phyloP scores from a whole-genome alignment of 2,329 filamentous ascomycete genomes.

The Periconia macrospinosa region DNA sequence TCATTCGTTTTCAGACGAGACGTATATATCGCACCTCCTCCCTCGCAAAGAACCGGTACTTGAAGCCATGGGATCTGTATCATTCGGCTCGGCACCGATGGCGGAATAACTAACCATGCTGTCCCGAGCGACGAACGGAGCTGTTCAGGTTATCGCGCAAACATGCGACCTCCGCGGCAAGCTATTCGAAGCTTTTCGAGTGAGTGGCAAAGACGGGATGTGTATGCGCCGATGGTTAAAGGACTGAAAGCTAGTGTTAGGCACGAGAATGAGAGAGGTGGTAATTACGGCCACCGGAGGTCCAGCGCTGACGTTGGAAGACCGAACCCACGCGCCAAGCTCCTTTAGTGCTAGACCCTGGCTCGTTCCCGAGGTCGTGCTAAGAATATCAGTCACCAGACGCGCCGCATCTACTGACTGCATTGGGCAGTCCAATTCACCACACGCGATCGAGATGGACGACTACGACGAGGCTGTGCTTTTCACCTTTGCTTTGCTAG shows the following conservation, averaged over 20 bases:
- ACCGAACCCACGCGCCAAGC: slow-evolving; percentile 2
- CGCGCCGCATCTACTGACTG: slow-evolving; percentile 15
- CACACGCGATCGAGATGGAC: slow-evolving; percentile 31
- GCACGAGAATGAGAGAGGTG: slow-evolving; percentile 1
- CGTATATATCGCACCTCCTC: slow-evolving; percentile 27
- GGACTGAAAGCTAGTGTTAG: neutral
- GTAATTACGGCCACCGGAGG: slow-evolving; percentile 1
- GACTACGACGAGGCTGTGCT: slow-evolving; percentile 44
- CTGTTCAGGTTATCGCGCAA: slow-evolving; percentile 23
- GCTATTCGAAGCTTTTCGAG: slow-evolving; percentile 1
- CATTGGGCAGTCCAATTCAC: slow-evolving; percentile 2
- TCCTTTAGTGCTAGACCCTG: neutral
- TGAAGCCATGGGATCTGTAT: slow-evolving; percentile 44
- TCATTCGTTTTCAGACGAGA: neutral
- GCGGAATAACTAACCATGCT: slow-evolving; percentile 52
- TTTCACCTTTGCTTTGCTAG: slow-evolving; percentile 48
- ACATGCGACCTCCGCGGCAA: slow-evolving; percentile 22
- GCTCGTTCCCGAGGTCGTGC: slow-evolving; percentile 10
- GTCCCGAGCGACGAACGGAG: slow-evolving; percentile 16
- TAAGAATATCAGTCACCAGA: slow-evolving; percentile 18
- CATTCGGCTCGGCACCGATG: slow-evolving; percentile 43
- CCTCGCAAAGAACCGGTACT: slow-evolving; percentile 46
- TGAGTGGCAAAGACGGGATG: neutral
- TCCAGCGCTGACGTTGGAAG: slow-evolving; percentile 17
- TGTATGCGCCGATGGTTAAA: neutral